These are phyloP conservation scores for Abelmoschus esculentus DNA, from an alignment of 345 rosid species.

Conservation along the genomic window DNA sequence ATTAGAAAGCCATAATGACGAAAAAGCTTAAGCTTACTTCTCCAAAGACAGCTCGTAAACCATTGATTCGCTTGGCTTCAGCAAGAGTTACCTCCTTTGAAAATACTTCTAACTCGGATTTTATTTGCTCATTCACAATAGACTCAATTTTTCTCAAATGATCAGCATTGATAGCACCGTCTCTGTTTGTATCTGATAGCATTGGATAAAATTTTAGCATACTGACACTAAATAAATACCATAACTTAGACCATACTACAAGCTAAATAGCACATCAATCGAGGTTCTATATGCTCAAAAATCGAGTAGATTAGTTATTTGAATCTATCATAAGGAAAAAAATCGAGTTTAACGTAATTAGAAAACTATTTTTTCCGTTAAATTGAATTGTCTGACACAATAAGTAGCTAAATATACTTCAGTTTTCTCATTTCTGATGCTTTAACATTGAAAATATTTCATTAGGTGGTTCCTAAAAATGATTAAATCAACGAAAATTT, in stretches of 20 bases:
- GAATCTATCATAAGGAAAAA: background rate
- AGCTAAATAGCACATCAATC: background rate
- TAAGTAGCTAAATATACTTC: background rate
- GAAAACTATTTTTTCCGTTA: background rate
- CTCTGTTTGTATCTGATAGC: constrained; percentile 26
- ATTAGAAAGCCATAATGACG: constrained; percentile 9
- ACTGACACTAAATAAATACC: background rate
- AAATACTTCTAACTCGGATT: constrained; percentile 76
- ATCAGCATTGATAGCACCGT: constrained; percentile 78
- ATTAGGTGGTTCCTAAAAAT: background rate
- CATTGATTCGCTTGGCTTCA: constrained; percentile 71
- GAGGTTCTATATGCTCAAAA: background rate
- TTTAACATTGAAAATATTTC: background rate
- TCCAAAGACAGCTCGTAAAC: constrained; percentile 94
- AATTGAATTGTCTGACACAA: background rate
- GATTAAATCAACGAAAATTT: background rate
- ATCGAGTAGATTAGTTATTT: background rate
- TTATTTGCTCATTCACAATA: constrained; percentile 84
- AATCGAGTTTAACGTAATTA: background rate
- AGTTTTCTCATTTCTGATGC: background rate
- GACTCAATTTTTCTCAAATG: constrained; percentile 67
- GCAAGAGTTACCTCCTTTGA: constrained; percentile 69
- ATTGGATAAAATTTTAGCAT: constrained; percentile 15
- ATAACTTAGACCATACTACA: background rate
- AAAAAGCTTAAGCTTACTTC: constrained; percentile 49